phyloP scores from a whole-genome alignment of 805 yeast species.

The Candida rishiriensis region DNA sequence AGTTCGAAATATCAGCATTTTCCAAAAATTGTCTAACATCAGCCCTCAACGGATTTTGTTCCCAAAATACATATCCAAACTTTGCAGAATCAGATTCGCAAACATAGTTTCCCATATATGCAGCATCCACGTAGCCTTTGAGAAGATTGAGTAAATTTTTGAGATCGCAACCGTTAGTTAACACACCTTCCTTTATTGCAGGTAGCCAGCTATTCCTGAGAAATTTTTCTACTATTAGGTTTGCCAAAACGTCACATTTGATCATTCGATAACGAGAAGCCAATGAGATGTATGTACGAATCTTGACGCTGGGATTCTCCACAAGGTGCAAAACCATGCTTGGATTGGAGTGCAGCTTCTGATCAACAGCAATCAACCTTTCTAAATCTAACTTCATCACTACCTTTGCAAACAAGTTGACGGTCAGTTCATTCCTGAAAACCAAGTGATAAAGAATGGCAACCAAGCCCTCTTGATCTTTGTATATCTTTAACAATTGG shows the following conservation, averaged over 20 bases:
- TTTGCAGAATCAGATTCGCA: conserved; percentile 4
- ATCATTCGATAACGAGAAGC: conserved; percentile 22
- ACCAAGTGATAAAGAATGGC: conserved; percentile 19
- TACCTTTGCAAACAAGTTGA: conserved; percentile 12
- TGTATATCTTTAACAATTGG: background rate
- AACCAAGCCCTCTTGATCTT: conserved; percentile 11
- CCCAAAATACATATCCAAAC: conserved; percentile 26
- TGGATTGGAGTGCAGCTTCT: conserved; percentile 5
- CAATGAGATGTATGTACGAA: conserved; percentile 18
- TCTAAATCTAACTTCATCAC: conserved; percentile 16
- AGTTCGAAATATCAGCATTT: background rate
- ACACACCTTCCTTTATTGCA: conserved; percentile 4
- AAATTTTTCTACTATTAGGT: conserved; percentile 10
- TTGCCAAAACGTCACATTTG: conserved; percentile 10
- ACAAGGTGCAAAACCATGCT: conserved; percentile 4
- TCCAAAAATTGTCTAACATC: conserved; percentile 10
- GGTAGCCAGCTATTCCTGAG: conserved; percentile 22
- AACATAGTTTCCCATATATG: conserved; percentile 9
- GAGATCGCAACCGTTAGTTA: conserved; percentile 8
- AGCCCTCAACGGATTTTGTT: conserved; percentile 14
- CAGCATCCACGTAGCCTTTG: conserved; percentile 8
- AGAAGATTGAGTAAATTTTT: conserved; percentile 19
- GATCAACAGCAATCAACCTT: conserved; percentile 10
- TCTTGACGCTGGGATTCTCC: conserved; percentile 7
- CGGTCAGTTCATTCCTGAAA: conserved; percentile 11